These are phyloP conservation scores for Lasiosphaeriaceae sp. DNA, from an alignment of 495 filamentous ascomycete genomes.

Conservation along the genomic window DNA sequence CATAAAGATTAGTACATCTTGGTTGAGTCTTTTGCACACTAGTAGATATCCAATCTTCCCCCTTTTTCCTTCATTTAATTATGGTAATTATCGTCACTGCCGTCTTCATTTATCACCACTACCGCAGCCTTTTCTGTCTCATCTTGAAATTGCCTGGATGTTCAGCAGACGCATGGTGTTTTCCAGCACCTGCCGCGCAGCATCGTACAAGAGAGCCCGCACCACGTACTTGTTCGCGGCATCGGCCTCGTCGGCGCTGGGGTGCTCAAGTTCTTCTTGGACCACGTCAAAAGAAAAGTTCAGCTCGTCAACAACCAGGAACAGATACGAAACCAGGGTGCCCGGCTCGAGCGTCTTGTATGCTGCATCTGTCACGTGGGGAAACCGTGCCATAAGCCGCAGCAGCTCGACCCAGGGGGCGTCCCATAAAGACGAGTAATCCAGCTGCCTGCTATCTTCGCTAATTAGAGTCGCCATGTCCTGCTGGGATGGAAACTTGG, in stretches of 20 bases:
- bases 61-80: too few species aligned
- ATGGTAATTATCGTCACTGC: too few species aligned
- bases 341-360: conserved; percentile 62
- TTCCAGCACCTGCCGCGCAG: conserved; percentile 69
- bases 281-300: conserved; percentile 57
- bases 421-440: conserved; percentile 4
- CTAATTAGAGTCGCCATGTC: conserved; percentile 9
- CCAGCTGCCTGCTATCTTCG: not conserved
- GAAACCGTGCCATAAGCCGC: conserved; percentile 60
- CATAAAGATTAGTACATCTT: too few species aligned
- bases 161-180: conserved; percentile 85
- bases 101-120: not conserved
- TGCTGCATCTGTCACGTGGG: conserved; percentile 59
- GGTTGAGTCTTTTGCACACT: too few species aligned
- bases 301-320: conserved; percentile 80
- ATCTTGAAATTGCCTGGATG: conserved; percentile 68
- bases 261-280: conserved; percentile 69
- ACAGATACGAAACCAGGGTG: conserved; percentile 74
- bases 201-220: conserved; percentile 76
- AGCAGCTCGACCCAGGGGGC: conserved; percentile 48
- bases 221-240: conserved; percentile 57
- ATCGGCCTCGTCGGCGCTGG: conserved; percentile 68
- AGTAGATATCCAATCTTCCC: too few species aligned
- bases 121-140: not conserved
- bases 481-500: conserved; percentile 50